Conservation (phyloP, 2,329 filamentous ascomycete species). For the Calcarisporium arbuscula region DNA sequence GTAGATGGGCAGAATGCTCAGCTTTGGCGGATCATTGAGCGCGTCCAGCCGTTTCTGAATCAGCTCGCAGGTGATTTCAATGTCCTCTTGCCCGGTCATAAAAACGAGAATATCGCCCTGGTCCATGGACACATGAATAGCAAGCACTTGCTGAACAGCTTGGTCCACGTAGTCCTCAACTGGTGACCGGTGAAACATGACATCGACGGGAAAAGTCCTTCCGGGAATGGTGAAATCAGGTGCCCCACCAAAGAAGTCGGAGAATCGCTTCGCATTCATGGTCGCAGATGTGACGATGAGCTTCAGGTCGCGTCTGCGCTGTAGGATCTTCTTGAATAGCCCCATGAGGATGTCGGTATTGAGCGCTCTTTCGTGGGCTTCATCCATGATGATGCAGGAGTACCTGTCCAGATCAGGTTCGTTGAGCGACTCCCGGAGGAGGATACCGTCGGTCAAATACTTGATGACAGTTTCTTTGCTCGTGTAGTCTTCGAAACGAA, state of each 20-base stretch:
- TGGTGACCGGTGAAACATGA: slow-evolving; percentile 89
- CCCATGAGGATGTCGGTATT: slow-evolving; percentile 98
- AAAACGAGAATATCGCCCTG: slow-evolving; percentile 93
- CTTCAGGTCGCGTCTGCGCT: slow-evolving; percentile 83
- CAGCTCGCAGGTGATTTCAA: slow-evolving; percentile 92
- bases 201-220: slow-evolving; percentile 92
- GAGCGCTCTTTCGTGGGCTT: slow-evolving; percentile 91
- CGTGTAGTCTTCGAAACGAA: slow-evolving; percentile 97
- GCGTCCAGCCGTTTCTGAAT: slow-evolving; percentile 81
- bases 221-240: slow-evolving; percentile 96
- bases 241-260: slow-evolving; percentile 90
- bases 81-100: slow-evolving; percentile 99
- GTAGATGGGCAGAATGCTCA: slow-evolving; percentile 95
- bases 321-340: slow-evolving; percentile 92
- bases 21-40: slow-evolving; percentile 88
- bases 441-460: slow-evolving; percentile 97
- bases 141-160: slow-evolving; percentile 89
- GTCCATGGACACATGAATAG: slow-evolving; percentile 93
- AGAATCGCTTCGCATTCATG: slow-evolving; percentile 96
- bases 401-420: slow-evolving; percentile 93
- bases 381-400: slow-evolving; percentile 98
- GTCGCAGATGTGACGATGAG: slow-evolving; percentile 97
- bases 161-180: slow-evolving; percentile 98
- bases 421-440: slow-evolving; percentile 86
- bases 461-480: slow-evolving; percentile 94